Percentiles rank a stretch among this genome's conserved stretches.
Evolutionary conservation across 163 green algal species (phyloP).

Genomic region (Prototheca wickerhamii): DNA sequence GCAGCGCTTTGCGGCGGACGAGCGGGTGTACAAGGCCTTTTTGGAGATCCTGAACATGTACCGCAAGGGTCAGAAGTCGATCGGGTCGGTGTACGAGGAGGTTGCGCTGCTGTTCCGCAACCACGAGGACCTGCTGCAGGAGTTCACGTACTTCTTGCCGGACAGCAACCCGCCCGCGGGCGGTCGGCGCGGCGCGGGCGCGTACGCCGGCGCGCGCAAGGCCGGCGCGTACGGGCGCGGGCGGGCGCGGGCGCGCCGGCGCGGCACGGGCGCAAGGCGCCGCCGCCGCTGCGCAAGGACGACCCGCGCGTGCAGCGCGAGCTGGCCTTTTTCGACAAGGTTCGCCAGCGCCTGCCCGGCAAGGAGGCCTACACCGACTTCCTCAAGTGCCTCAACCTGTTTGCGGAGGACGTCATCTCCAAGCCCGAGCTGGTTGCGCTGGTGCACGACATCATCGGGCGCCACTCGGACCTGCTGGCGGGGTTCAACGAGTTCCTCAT

Average conservation of each 20-base stretch:
- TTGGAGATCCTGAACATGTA: slow-evolving; percentile 99
- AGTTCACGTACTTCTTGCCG: slow-evolving; percentile 99
- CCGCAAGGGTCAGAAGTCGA: slow-evolving; percentile 94
- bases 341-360: slow-evolving; percentile 46
- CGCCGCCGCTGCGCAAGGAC: slow-evolving; percentile 24
- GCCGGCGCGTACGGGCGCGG: slow-evolving; percentile 5
- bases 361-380: slow-evolving; percentile 76
- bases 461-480: slow-evolving; percentile 73
- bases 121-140: slow-evolving; percentile 88
- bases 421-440: slow-evolving; percentile 72
- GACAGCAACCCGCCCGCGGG: slow-evolving; percentile 48
- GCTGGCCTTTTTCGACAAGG: slow-evolving; percentile 68
- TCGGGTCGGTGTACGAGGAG: slow-evolving; percentile 93
- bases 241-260: neutral
- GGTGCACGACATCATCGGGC: slow-evolving; percentile 80
- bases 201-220: neutral
- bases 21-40: slow-evolving; percentile 98
- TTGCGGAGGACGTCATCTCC: slow-evolving; percentile 84
- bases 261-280: slow-evolving; percentile 9
- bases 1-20: slow-evolving; percentile 77
- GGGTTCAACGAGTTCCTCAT: slow-evolving; percentile 75
- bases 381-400: slow-evolving; percentile 95
- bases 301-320: slow-evolving; percentile 41
- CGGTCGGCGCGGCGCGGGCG: neutral
- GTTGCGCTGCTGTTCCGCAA: slow-evolving; percentile 87